Evolutionary conservation across 768 basidiomycete genomes (phyloP).

Genomic region (Harrya chromipes): DNA sequence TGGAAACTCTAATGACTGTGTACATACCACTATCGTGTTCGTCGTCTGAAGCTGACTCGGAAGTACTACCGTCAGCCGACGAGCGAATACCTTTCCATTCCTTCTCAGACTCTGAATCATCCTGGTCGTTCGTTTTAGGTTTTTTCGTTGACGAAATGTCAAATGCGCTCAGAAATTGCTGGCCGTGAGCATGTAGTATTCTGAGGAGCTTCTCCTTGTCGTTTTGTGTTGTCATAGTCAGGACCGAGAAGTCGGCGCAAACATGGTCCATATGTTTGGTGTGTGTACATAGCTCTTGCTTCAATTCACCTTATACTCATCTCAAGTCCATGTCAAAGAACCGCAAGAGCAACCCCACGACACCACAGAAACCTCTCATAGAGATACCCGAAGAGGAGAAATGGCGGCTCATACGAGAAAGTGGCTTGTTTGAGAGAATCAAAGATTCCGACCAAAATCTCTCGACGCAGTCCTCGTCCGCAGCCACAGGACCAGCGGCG

Average conservation of each 20-base stretch:
- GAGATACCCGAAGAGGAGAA: conserved; percentile 73
- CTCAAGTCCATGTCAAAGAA: conserved; percentile 27
- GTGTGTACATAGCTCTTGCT: not conserved
- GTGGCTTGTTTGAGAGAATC: conserved; percentile 51
- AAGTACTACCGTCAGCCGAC: not conserved
- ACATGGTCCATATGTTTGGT: no score
- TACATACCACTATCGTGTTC: conserved; percentile 21
- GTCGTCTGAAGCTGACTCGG: conserved; percentile 11
- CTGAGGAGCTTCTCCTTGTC: conserved; percentile 36
- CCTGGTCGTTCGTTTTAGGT: conserved; percentile 11
- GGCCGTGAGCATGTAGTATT: conserved; percentile 45
- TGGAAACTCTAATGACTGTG: not conserved
- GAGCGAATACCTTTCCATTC: conserved; percentile 43
- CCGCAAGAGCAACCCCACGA: conserved; percentile 18
- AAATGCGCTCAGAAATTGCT: conserved; percentile 44
- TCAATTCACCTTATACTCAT: no score
- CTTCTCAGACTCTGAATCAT: conserved; percentile 27
- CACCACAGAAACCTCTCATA: conserved; percentile 23
- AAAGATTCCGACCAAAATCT: conserved; percentile 9
- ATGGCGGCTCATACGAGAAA: conserved; percentile 70
- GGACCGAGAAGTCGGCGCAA: not conserved
- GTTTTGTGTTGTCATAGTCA: conserved; percentile 10
- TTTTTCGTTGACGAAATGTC: conserved; percentile 20
- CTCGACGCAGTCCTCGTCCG: not conserved
- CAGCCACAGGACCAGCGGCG: not conserved